phyloP scores from a whole-genome alignment of 179 eudicot species.

The Silene noctiflora region DNA sequence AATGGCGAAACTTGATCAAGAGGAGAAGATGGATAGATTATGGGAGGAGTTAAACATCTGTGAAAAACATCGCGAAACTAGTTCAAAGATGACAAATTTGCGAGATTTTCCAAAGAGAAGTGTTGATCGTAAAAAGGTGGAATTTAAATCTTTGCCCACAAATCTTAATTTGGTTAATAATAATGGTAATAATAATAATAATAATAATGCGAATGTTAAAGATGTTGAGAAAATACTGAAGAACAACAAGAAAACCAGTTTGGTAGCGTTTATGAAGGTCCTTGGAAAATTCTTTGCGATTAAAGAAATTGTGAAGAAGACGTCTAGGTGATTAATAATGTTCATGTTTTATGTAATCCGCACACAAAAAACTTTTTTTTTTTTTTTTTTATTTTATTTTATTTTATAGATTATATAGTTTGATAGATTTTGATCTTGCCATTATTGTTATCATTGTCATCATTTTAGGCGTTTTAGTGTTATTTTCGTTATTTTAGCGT shows the following conservation, averaged over 20 bases:
- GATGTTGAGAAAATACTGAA: not conserved
- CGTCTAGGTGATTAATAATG: not conserved
- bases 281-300: not conserved
- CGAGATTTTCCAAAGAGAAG: not conserved
- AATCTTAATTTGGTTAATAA: too few relatives aligned
- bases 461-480: too few relatives aligned
- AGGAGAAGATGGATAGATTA: slow-evolving; percentile 36
- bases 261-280: not conserved
- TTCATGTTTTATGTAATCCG: too few relatives aligned
- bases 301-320: not conserved
- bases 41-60: slow-evolving; percentile 30
- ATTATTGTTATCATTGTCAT: too few relatives aligned
- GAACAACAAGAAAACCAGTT: not conserved
- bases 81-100: not conserved
- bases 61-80: slow-evolving; percentile 3
- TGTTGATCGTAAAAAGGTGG: not conserved
- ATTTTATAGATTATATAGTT: too few relatives aligned
- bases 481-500: too few relatives aligned
- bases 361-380: too few relatives aligned
- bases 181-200: not conserved
- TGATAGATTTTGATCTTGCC: too few relatives aligned
- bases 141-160: slow-evolving; percentile 20
- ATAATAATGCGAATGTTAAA: not conserved
- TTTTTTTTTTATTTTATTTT: too few relatives aligned
- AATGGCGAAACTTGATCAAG: slow-evolving; percentile 10